A percentile compares a stretch with the other conserved stretches of the same genome.
Evolutionary conservation across 306 rosid genomes (phyloP).

Genomic region (Myrica gale): DNA sequence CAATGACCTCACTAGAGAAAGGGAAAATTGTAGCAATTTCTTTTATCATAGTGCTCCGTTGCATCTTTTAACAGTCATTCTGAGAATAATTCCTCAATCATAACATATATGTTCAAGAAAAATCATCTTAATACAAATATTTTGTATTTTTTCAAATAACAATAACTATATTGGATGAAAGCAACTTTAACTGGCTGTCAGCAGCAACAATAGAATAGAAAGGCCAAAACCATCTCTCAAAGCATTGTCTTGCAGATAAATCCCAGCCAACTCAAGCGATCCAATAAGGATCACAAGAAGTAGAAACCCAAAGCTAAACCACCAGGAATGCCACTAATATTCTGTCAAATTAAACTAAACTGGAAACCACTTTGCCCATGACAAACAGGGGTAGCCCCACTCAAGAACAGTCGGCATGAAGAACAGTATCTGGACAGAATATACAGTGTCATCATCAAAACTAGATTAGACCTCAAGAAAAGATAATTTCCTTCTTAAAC

Average conservation of each 20-base stretch:
- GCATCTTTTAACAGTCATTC: neutral
- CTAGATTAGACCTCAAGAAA: neutral
- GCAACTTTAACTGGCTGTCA: neutral
- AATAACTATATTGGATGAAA: neutral
- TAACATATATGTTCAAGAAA: neutral
- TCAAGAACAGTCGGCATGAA: neutral
- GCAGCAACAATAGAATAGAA: neutral
- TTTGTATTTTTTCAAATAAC: neutral
- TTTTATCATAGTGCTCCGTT: neutral
- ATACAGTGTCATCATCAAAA: neutral
- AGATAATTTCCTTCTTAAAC: neutral
- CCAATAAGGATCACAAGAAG: neutral
- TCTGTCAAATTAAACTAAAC: neutral
- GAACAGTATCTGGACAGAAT: neutral
- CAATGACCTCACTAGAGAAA: neutral
- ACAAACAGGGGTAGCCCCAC: neutral
- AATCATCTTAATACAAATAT: neutral
- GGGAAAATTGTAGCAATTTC: neutral
- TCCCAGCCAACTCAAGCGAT: neutral
- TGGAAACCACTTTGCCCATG: neutral
- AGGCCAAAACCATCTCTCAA: neutral
- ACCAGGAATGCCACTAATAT: constrained; percentile 1
- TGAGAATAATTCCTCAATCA: neutral
- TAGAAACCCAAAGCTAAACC: neutral
- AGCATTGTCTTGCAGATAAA: neutral